phyloP scores from a whole-genome alignment of 805 yeast species.

The Candida mattraensis region DNA sequence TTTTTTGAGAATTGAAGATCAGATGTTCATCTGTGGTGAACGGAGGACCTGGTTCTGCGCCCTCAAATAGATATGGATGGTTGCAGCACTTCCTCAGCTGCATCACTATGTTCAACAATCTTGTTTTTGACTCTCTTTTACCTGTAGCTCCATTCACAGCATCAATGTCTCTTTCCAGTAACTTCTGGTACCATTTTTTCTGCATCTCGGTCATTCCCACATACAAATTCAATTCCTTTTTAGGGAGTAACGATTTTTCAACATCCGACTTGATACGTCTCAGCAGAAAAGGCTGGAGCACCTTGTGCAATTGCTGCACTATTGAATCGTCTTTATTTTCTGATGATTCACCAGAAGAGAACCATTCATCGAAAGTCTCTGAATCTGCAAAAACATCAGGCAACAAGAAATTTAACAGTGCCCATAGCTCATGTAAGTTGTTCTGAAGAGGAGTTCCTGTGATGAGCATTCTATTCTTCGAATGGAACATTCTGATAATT shows the following conservation, averaged over 20 bases:
- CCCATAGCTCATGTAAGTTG: slow-evolving; percentile 80
- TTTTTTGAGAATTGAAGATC: slow-evolving; percentile 68
- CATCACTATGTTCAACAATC: slow-evolving; percentile 79
- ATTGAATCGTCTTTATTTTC: slow-evolving; percentile 42
- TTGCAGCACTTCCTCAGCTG: slow-evolving; percentile 83
- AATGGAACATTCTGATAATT: slow-evolving; percentile 69
- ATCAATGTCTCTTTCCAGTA: slow-evolving; percentile 76
- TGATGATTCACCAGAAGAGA: slow-evolving; percentile 41
- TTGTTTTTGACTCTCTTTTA: slow-evolving; percentile 70
- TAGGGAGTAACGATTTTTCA: slow-evolving; percentile 75
- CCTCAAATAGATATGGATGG: slow-evolving; percentile 82
- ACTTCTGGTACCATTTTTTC: slow-evolving; percentile 71
- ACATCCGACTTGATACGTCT: slow-evolving; percentile 80
- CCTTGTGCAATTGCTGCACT: slow-evolving; percentile 71
- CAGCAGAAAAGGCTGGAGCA: slow-evolving; percentile 69
- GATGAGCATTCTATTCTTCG: slow-evolving; percentile 66
- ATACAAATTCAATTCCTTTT: slow-evolving; percentile 71
- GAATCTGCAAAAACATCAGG: slow-evolving; percentile 80
- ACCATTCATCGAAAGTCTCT: slow-evolving; percentile 77
- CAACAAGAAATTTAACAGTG: slow-evolving; percentile 67
- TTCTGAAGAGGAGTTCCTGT: slow-evolving; percentile 86
- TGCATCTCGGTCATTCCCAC: slow-evolving; percentile 81
- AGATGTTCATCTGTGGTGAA: slow-evolving; percentile 83
- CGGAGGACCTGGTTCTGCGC: slow-evolving; percentile 91
- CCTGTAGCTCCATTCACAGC: slow-evolving; percentile 84